Conservation (phyloP, 164 flowering plant genomes). For the Berberis vulgaris region DNA sequence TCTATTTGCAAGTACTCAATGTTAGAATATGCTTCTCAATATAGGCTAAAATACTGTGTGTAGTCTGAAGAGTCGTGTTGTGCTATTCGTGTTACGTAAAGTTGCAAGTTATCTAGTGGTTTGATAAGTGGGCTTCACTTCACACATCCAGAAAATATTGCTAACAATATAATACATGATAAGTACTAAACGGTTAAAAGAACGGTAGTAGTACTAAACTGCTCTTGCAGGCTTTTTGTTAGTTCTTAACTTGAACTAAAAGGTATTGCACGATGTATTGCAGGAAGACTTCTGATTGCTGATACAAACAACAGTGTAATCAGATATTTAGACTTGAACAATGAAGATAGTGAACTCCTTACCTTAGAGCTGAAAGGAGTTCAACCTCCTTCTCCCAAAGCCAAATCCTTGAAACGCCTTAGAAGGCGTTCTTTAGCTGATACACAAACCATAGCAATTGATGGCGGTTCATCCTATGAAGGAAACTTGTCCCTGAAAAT, state of each 20-base stretch:
- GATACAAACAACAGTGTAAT: conserved; percentile 91
- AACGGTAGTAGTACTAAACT: background rate
- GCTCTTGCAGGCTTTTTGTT: background rate
- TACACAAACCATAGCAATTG: conserved; percentile 34
- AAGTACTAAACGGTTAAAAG: background rate
- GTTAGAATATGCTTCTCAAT: conserved; percentile 1
- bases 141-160: no score
- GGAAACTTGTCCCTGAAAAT: conserved; percentile 55
- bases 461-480: conserved; percentile 55
- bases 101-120: background rate
- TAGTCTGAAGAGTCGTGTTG: background rate
- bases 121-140: background rate
- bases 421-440: conserved; percentile 58
- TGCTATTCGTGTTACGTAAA: background rate
- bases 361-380: conserved; percentile 91
- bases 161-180: background rate
- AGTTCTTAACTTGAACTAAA: background rate
- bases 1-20: background rate
- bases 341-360: conserved; percentile 36
- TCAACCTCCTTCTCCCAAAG: conserved; percentile 61
- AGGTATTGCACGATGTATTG: conserved; percentile 11
- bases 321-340: conserved; percentile 56
- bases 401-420: conserved; percentile 69
- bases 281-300: conserved; percentile 71
- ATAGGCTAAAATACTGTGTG: background rate